phyloP scores from a whole-genome alignment of 345 rosid species.

The Populus pruinosa region DNA sequence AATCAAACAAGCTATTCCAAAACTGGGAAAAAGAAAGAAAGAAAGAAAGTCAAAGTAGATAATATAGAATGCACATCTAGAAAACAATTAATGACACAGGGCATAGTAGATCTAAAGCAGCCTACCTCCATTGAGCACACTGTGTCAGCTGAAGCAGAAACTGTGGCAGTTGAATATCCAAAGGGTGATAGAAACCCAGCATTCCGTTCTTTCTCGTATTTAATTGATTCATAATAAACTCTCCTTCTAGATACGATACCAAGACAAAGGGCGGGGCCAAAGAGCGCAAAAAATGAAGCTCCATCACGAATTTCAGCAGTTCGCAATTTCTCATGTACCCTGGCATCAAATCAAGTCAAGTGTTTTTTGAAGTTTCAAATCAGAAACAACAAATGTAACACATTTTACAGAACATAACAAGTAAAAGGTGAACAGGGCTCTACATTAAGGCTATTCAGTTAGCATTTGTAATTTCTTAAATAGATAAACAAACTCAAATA shows the following conservation, averaged over 20 bases:
- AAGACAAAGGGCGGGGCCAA: slow-evolving; percentile 68
- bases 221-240: slow-evolving; percentile 62
- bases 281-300: slow-evolving; percentile 70
- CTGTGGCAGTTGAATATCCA: slow-evolving; percentile 71
- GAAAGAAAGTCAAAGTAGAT: neutral
- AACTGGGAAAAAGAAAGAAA: neutral
- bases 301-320: slow-evolving; percentile 65
- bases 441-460: neutral
- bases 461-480: neutral
- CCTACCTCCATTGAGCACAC: slow-evolving; percentile 85
- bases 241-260: slow-evolving; percentile 86
- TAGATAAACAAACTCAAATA: neutral
- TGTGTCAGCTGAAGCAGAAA: slow-evolving; percentile 63
- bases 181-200: slow-evolving; percentile 87
- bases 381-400: neutral
- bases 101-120: neutral
- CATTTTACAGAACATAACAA: neutral
- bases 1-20: neutral
- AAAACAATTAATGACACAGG: neutral
- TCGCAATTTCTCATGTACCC: slow-evolving; percentile 65
- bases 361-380: neutral
- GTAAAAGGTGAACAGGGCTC: neutral
- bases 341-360: slow-evolving; percentile 29
- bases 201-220: slow-evolving; percentile 81
- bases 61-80: neutral